Evolutionary conservation across 345 rosid genomes (phyloP).

Genomic region (Odontarrhena argentea): DNA sequence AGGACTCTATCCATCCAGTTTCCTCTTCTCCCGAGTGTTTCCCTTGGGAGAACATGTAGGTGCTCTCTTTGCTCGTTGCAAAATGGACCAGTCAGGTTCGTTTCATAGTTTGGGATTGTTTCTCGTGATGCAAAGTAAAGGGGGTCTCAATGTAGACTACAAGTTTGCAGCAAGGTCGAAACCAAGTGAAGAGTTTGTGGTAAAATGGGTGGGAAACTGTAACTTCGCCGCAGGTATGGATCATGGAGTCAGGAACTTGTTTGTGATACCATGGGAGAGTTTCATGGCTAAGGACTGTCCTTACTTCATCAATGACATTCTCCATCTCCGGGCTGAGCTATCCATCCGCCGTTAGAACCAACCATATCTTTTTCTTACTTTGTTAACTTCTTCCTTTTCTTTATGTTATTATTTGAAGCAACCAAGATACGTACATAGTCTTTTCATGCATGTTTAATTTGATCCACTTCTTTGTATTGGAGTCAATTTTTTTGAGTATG

Average conservation of each 20-base stretch:
- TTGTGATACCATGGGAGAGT: constrained; percentile 58
- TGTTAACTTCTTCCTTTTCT: no score
- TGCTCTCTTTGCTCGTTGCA: constrained; percentile 67
- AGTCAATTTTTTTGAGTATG: no score
- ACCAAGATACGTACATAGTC: no score
- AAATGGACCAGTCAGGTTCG: constrained; percentile 61
- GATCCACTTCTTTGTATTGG: no score
- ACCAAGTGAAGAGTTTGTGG: constrained; percentile 58
- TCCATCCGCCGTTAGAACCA: constrained; percentile 47
- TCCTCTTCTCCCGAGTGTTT: constrained; percentile 70
- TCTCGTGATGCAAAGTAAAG: constrained; percentile 71
- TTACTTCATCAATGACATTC: constrained; percentile 68
- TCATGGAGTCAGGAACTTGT: not conserved
- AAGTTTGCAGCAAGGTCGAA: constrained; percentile 77
- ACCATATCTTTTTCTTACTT: no score
- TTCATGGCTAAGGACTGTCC: constrained; percentile 61
- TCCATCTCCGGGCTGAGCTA: constrained; percentile 85
- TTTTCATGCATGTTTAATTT: no score
- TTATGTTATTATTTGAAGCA: no score
- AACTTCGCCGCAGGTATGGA: constrained; percentile 48
- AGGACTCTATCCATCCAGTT: constrained; percentile 56
- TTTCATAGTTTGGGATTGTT: constrained; percentile 72
- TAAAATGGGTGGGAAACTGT: constrained; percentile 57
- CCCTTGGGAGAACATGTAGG: constrained; percentile 72
- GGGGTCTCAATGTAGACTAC: constrained; percentile 60